Evolutionary conservation across 768 basidiomycete genomes (phyloP).

Genomic region (Rhodotorula diobovata): DNA sequence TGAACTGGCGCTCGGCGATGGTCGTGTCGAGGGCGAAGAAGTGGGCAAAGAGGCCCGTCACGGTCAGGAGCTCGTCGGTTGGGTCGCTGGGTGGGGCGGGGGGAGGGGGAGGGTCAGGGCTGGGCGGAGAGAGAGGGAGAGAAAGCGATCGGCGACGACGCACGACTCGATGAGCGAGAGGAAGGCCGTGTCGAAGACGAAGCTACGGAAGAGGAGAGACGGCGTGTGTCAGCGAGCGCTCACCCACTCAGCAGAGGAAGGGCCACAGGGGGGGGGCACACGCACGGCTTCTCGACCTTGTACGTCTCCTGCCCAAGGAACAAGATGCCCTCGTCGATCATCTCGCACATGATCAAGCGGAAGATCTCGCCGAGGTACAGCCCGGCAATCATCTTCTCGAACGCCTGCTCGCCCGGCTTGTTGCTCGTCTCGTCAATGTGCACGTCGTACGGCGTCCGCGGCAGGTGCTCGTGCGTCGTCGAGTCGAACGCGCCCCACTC

Average conservation of each 20-base stretch:
- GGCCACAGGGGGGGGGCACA: neutral
- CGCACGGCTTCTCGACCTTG: constrained; percentile 77
- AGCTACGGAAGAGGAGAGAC: constrained; percentile 44
- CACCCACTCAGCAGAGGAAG: too few relatives aligned
- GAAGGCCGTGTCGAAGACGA: constrained; percentile 93
- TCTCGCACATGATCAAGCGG: constrained; percentile 87
- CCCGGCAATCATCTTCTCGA: constrained; percentile 55
- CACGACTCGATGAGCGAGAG: constrained; percentile 93
- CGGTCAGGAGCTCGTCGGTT: constrained; percentile 92
- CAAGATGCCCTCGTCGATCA: constrained; percentile 73
- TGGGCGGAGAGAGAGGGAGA: neutral
- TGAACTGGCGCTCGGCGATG: constrained; percentile 91
- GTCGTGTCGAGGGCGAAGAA: constrained; percentile 97
- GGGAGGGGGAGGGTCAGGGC: neutral
- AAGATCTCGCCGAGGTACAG: constrained; percentile 77
- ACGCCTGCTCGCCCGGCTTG: constrained; percentile 92
- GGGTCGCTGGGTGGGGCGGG: constrained; percentile 61
- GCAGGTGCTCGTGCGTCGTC: constrained; percentile 80
- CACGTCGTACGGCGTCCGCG: constrained; percentile 87
- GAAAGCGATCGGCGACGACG: constrained; percentile 34
- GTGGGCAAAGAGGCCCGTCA: constrained; percentile 94
- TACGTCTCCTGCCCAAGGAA: constrained; percentile 98
- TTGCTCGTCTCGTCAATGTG: constrained; percentile 90
- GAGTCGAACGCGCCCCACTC: constrained; percentile 99
- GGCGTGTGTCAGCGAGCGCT: neutral